Base-by-base conservation (phyloP, 306 rosid species). In the Vigna reflexopilosa region DNA sequence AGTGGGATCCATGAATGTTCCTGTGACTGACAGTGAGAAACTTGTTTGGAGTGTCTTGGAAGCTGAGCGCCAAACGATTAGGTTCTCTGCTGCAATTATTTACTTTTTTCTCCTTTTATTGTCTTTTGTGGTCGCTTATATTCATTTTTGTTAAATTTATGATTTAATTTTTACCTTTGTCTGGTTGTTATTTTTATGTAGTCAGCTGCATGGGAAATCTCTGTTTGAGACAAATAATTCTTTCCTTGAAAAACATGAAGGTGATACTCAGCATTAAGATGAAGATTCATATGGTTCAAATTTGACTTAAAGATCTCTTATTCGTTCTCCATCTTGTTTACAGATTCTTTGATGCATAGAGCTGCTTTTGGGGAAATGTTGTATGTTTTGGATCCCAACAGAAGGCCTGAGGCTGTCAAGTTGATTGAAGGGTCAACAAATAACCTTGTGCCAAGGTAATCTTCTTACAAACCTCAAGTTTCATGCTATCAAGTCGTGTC, bases 261-360 rank as follows among this genome's bases (percentile, higher is more conserved):
- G 99, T 95, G 36, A 55, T 73, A 40, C 22, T 81, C 47, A 66
- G 70, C 70, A 52, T 48, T 54, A 42, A 28, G 15, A 70, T 75
- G 1, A 30, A 6, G 59, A 13, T 68, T 64, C 3, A 26, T 58
- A n/a, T 49, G 50, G 55, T 82, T 67, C 51, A 15, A 40, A 62
- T 57, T 67, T 74, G 48, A 28, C 77, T 58, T 64, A 61, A 77
- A 24, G 70, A 67, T 67, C 76, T 51, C 2, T 40, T 20, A 67
- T 24, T 69, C 47, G 62, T 5, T 75, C 72, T 57, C 17, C 70
- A 24, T 83, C 47, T 28, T 67, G 38, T 66, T 54, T 61, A 80
- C 90, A 96, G 99, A 89, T 82, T 96, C 98, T 78, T 83, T 96
- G 88, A 87, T 88, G 97, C 98, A 93, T 67, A 91, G 97, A 87